A percentile compares a stretch with the other conserved stretches of the same genome.
Evolutionary conservation across 140 eudicot genomes (phyloP).

Genomic region (Anethum foeniculum): DNA sequence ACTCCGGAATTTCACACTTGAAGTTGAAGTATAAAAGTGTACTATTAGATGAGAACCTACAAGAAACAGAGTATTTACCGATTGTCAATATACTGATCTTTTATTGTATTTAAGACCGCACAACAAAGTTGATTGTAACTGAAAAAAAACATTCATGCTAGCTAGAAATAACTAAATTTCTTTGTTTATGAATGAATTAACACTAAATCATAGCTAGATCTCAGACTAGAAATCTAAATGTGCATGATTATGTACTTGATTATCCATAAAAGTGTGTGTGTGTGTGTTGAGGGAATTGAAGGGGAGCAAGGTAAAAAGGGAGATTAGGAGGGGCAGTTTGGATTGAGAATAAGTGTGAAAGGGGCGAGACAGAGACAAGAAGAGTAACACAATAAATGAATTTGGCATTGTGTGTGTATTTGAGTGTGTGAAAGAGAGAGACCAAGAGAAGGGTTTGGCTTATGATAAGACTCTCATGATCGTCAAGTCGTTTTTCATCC

Average conservation of each 20-base stretch:
- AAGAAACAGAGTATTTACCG: too few relatives aligned
- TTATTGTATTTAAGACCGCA: too few relatives aligned
- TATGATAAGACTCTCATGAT: constrained; percentile 36
- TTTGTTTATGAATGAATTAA: neutral
- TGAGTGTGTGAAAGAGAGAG: constrained; percentile 21
- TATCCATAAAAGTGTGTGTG: neutral
- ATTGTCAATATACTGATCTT: too few relatives aligned
- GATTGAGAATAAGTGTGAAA: constrained; percentile 69
- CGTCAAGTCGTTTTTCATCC: constrained; percentile 66
- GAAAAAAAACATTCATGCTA: too few relatives aligned
- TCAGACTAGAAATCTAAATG: neutral
- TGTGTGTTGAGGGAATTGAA: neutral
- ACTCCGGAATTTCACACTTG: too few relatives aligned
- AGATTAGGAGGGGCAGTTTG: constrained; percentile 45
- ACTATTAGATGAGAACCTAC: too few relatives aligned
- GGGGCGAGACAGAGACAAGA: constrained; percentile 39
- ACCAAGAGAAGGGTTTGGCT: constrained; percentile 17
- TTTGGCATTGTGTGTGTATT: neutral
- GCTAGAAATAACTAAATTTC: too few relatives aligned
- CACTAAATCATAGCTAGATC: neutral
- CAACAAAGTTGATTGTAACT: too few relatives aligned
- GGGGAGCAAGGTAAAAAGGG: neutral
- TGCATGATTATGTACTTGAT: neutral
- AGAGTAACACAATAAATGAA: constrained; percentile 37
- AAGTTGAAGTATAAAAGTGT: too few relatives aligned